Base-by-base conservation (phyloP, 176 grass and related monocot genomes). In the Chrysopogon serrulatus region DNA sequence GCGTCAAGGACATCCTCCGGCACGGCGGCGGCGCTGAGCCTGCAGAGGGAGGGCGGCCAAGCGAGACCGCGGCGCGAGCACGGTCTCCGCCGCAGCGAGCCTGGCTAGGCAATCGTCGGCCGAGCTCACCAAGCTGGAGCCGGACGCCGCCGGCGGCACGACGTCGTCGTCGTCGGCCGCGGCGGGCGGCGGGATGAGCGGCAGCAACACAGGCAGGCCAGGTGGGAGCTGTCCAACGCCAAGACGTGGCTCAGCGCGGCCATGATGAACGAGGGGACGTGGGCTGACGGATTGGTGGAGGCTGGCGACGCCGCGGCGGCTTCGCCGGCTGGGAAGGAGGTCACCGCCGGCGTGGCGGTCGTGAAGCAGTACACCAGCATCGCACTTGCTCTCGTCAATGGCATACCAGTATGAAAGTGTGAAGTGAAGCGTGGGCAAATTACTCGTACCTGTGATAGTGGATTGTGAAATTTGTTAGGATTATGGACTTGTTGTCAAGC, bases 241-340 rank as follows among this genome's bases (percentile, higher is more conserved):
- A 78, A 91, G 88, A 96, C 94, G 51, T 96, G 91, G 94, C 73
- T 96, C 71, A 96, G 94, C n/a, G n/a, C 94, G 0, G 91, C 83
- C 2, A 65, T 96, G 63, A 85, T 91, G 7, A 28, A 93, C 73
- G 94, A 89, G 40, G 86, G 61, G n/a, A 60, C 56, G 56, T 60
- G 94, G 74, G 42, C 40, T 0, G 84, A 93, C 0, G 90, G 86
- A 4, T 53, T 92, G 18, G 77, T 48, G 4, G 77, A 75, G 15
- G 77, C 47, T 34, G 69, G 26, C 17, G 53, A n/a, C n/a, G n/a
- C n/a, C n/a, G n/a, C 51, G 4, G 1, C n/a, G 0, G 71, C 14
- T 1, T 77, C 77, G 8, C 49, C 81, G 4, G 32, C 42, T 1
- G 84, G 53, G 69, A 48, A 57, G 79, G 84, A 90, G 71, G 71